Percentiles rank a stretch among this genome's conserved stretches.
Conservation (phyloP, 345 rosid species). For the Salix dunnii region DNA sequence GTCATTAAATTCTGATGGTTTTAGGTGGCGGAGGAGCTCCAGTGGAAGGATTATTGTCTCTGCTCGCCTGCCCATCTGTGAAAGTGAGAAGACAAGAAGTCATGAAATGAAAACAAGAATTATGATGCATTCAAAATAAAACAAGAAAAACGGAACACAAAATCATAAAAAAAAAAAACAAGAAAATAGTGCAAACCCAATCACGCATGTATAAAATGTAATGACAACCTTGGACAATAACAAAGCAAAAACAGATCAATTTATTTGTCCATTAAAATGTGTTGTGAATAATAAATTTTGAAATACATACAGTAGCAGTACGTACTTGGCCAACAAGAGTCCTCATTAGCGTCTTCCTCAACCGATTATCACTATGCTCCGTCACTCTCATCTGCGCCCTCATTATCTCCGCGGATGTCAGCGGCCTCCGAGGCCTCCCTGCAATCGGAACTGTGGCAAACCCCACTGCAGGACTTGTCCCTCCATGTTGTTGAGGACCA, state of each 20-base stretch:
- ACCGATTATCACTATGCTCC: constrained; percentile 80
- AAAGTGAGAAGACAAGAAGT: background rate
- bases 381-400: constrained; percentile 88
- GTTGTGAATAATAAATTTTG: background rate
- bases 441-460: constrained; percentile 39
- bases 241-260: background rate
- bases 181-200: too few species aligned
- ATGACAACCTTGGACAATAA: background rate
- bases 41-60: constrained; percentile 87
- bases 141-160: background rate
- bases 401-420: constrained; percentile 92
- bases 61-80: constrained; percentile 68
- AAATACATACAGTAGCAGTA: background rate
- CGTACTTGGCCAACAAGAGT: constrained; percentile 92
- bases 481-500: constrained; percentile 10
- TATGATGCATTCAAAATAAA: background rate
- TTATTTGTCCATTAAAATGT: background rate
- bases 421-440: constrained; percentile 57
- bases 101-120: background rate
- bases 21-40: constrained; percentile 82
- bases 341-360: constrained; percentile 79
- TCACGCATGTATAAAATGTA: background rate
- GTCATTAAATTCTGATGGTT: constrained; percentile 72
- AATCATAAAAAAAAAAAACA: background rate
- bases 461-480: constrained; percentile 30